Evolutionary conservation across 2,329 filamentous ascomycete species (phyloP).

Genomic region (Colletotrichum incanum): DNA sequence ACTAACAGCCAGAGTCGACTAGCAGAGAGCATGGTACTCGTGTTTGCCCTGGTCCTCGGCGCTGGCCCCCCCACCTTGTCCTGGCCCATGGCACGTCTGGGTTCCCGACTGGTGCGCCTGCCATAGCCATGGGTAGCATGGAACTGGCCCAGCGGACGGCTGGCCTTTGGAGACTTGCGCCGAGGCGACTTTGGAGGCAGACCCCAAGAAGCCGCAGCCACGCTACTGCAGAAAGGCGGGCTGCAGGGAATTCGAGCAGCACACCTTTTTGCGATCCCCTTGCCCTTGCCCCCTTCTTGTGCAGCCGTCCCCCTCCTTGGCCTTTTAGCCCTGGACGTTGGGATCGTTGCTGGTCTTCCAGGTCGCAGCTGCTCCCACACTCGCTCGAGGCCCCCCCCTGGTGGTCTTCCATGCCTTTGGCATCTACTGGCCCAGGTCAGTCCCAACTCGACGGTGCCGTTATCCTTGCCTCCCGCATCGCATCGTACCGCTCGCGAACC

Average conservation of each 20-base stretch:
- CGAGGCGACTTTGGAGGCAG: neutral
- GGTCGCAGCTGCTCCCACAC: constrained; percentile 11
- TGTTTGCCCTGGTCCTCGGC: constrained; percentile 13
- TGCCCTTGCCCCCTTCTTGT: constrained; percentile 4
- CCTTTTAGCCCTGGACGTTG: constrained; percentile 1
- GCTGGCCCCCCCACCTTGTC: constrained; percentile 3
- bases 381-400: neutral
- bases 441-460: constrained; percentile 35
- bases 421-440: constrained; percentile 5
- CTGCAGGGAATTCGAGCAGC: constrained; percentile 6
- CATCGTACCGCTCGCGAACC: constrained; percentile 39
- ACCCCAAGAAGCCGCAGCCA: neutral
- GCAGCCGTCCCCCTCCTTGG: constrained; percentile 7
- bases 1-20: neutral
- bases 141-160: constrained; percentile 1
- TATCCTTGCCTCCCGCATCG: constrained; percentile 43
- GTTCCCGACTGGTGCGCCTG: constrained; percentile 38
- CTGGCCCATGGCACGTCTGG: constrained; percentile 4
- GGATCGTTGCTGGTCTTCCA: constrained; percentile 3
- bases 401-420: neutral
- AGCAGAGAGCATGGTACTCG: neutral
- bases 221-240: neutral
- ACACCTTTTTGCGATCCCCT: constrained; percentile 20
- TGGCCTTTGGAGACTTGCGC: neutral
- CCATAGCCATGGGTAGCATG: constrained; percentile 20